Percentiles rank a stretch among this genome's conserved stretches.
These are phyloP conservation scores for Ilyonectria mors-panacis DNA, from an alignment of 2,329 filamentous ascomycete species.

Conservation along the genomic window DNA sequence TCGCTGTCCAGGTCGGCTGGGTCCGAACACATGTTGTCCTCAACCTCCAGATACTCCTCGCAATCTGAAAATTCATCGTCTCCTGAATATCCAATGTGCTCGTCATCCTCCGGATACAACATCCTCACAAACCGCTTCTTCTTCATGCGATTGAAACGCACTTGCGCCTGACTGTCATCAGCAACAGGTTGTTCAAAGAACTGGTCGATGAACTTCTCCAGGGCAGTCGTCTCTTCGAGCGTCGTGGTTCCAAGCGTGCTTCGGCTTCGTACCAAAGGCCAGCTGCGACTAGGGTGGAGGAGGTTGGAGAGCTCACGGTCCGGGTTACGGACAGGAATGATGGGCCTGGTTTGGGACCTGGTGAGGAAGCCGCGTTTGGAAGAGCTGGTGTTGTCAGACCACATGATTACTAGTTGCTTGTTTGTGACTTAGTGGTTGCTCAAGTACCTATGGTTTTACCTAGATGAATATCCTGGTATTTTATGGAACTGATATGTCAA, in stretches of 20 bases:
- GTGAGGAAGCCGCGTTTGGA: no score
- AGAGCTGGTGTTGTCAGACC: no score
- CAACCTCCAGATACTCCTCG: not conserved
- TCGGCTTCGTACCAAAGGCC: no score
- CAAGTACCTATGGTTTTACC: no score
- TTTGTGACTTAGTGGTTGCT: not conserved
- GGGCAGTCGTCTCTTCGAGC: not conserved
- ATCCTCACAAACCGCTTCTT: not conserved
- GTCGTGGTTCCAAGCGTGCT: no score
- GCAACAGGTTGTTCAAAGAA: not conserved
- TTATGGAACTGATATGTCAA: not conserved
- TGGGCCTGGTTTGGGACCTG: not conserved
- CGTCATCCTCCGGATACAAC: not conserved
- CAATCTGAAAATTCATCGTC: not conserved
- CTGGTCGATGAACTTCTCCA: not conserved
- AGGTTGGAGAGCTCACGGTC: not conserved
- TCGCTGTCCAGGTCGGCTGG: not conserved
- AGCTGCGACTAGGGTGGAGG: not conserved
- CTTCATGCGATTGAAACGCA: not conserved
- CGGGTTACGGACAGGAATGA: conserved; percentile 9
- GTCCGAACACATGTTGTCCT: not conserved
- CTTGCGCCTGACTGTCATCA: not conserved
- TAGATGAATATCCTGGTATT: not conserved
- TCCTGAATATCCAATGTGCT: not conserved
- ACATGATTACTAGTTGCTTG: not conserved